Evolutionary conservation across 2,329 filamentous ascomycete genomes (phyloP), one percentile per base, ranked within the genome.

Genomic region (Microdochium nivale): DNA sequence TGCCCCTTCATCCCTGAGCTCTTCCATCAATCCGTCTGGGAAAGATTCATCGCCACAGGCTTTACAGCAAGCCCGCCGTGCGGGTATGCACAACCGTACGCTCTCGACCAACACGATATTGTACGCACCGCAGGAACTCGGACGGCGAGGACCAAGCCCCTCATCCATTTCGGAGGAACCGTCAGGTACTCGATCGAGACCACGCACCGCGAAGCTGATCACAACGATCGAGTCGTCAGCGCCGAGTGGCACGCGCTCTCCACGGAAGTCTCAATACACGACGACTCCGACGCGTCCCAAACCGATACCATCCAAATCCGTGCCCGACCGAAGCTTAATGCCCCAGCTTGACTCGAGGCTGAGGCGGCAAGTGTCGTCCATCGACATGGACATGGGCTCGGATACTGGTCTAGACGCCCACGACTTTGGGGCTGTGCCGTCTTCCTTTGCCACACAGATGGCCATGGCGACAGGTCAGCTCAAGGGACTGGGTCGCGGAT

Each of bases 41-140:
- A 60, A 62, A 19, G 58, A 65, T 35, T 68, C 62, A 3, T 73
- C 68, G 25, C 60, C 60, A 51, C 52, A 60, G 57, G 43, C 58
- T 55, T 65, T 37, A 55, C 63, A 24, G 50, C 49, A 62, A 59
- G 62, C 62, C 56, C 57, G 65, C 40, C 68, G 70, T 49, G 66
- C 71, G 46, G 70, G 67, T 1, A 61, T 74, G 3, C 90, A 96
- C 60, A 78, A 71, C 51, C 85, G 90, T 35, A 90, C 89, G 13
- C 66, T 86, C 3, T 96, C 91, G 0, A 87, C 83, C 21, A 89
- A 85, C 59, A 96, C 91, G 0, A 90, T 95, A 51, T 73, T 96
- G 1, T 95, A 87, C 69, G 90, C 88, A 32, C 90, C 90, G 0
- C 72, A 82, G 30, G 71, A 76, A 25, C 56, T 60, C 50, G 65